Evolutionary conservation across 768 basidiomycete genomes (phyloP), one percentile per base, ranked within the genome.

Genomic region (Naganishia antarctica): DNA sequence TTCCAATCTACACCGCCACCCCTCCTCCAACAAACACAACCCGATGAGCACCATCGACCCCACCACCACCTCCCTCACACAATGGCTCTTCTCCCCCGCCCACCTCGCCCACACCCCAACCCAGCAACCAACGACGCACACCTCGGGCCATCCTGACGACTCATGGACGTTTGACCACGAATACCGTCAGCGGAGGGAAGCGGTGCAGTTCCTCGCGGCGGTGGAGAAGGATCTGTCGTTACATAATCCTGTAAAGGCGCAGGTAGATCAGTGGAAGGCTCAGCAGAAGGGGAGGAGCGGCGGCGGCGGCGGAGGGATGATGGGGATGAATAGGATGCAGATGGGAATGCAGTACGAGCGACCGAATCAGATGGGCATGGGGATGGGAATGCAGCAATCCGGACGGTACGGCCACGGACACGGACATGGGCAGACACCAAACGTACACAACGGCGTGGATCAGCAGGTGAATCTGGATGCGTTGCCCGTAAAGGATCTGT

Each of bases 1-100:
- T 21, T n/a, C 11, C n/a, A 7, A 21, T 44, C 43, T 5, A 44
- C 43, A 21, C 8, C 43, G 6, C n/a, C 5, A 5, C n/a, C 43
- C 11, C 8, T 18, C 6, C 43, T 9, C 13, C 43, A 7, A 40
- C 16, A 7, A 8, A 9, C 43, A 12, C 43, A 44, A 5, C 5
- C 5, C 37, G 8, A 47, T 47, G 45, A 60, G 45, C 59, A 60
- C 29, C 28, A n/a, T 60, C 59, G 59, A 60, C 43, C 59, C 59
- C 3, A 32, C 40, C 43, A 28, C 59, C 41, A 47, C 31, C 41
- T 60, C 59, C 23, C 29, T 47, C 47, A 29, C 46, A n/a, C 62
- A 63, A 63, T 63, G 62, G 62, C 49, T 63, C 34, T 63, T 63
- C 28, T 15, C 37, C 8, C 49, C 62, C 1, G 13, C 25, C 37